Base-by-base conservation (phyloP, 495 filamentous ascomycete genomes). In the Aspergillus conjunctus region DNA sequence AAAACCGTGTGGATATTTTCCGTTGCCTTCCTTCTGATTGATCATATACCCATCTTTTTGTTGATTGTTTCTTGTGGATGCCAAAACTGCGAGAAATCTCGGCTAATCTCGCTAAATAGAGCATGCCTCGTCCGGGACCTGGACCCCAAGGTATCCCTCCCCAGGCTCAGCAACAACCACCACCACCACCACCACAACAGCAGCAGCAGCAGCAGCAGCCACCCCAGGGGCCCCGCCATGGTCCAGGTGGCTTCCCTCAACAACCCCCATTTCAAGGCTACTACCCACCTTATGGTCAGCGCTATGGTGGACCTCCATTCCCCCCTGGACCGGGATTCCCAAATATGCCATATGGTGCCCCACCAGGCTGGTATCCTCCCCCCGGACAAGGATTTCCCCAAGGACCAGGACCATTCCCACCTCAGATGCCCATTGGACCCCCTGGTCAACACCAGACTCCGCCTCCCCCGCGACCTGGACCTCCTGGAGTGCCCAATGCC, bases 11-110 rank as follows among this genome's bases (percentile, higher is more conserved):
- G 85, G 92, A 96, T 88, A 90, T 89, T 66, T n/a, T 95, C 91
- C 93, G 92, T 96, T 97, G 93, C 92, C 92, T 96, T 97, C 93
- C 92, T 96, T 95, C 92, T 97, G 92, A 80, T 73, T 60, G 70
- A 79, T 77, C 73, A 73, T 59, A 63, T 66, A 52, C 50, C 49
- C 33, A 33, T 56, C 11, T 30, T 31, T 48, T 46, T 53, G 54
- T 44, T 14, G 51, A 54, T 50, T 26, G 15, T 45, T 46, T 49
- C 30, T 57, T n/a, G 4, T 53, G 4, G n/a, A 52, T 32, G 20
- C 18, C 30, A 54, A 12, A 14, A 30, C 4, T 11, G 18, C 39
- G 3, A 59, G 30, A 41, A 10, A 1, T 10, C 18, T 31, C 46
- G 8, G 21, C 58, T 60, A 22, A 60, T 44, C 34, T 41, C 4